Percentiles rank a stretch among this genome's conserved stretches.
phyloP scores from a whole-genome alignment of 2,329 filamentous ascomycete species.

The Dichotomopilus funicola region DNA sequence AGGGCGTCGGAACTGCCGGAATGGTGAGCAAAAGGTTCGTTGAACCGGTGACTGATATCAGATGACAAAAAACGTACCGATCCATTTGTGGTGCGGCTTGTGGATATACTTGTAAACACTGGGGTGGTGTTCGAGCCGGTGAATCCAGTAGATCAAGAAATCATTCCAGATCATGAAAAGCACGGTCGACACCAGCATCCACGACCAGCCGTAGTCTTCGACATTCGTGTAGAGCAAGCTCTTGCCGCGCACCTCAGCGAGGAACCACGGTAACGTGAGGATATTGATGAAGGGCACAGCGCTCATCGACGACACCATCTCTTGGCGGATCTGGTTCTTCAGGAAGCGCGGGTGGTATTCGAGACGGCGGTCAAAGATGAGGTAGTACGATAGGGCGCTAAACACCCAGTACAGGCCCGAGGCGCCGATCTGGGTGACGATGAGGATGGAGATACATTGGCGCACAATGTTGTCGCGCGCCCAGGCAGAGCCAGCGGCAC shows the following conservation, averaged over 20 bases:
- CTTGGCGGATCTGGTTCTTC: slow-evolving; percentile 40
- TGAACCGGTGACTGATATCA: neutral
- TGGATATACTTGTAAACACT: slow-evolving; percentile 41
- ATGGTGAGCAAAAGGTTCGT: neutral
- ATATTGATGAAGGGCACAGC: slow-evolving; percentile 41
- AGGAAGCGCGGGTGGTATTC: slow-evolving; percentile 43
- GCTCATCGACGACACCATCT: slow-evolving; percentile 37
- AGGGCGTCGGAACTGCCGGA: slow-evolving; percentile 38
- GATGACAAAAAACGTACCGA: slow-evolving; percentile 29
- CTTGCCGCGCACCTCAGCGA: slow-evolving; percentile 42
- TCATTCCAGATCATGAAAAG: slow-evolving; percentile 43
- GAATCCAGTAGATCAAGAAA: slow-evolving; percentile 42
- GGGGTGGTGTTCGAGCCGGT: slow-evolving; percentile 40
- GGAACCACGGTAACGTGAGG: slow-evolving; percentile 40
- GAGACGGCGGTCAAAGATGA: slow-evolving; percentile 48
- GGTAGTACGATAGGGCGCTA: slow-evolving; percentile 64
- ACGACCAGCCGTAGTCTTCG: slow-evolving; percentile 35
- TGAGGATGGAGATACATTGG: slow-evolving; percentile 33
- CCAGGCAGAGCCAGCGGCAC: slow-evolving; percentile 27
- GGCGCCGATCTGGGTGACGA: slow-evolving; percentile 35
- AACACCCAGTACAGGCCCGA: slow-evolving; percentile 52
- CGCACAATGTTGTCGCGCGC: slow-evolving; percentile 37
- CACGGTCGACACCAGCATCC: slow-evolving; percentile 33
- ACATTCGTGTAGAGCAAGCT: slow-evolving; percentile 36
- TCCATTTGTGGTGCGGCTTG: slow-evolving; percentile 46